Base-by-base conservation (phyloP, 352 stramenopile species). In the Phytophthora pini region DNA sequence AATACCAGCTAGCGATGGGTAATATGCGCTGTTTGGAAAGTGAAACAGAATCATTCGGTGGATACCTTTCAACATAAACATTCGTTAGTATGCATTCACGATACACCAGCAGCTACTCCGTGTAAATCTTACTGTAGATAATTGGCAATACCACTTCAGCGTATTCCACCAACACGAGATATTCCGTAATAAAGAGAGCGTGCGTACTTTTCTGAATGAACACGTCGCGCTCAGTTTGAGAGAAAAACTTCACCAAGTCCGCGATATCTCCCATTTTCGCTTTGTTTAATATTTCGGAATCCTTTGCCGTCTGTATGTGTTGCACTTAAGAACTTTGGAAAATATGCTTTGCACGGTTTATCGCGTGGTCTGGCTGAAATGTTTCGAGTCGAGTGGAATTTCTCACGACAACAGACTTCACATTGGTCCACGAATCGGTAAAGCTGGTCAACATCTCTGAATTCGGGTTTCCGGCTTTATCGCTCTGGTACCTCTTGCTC, bases 131-230 rank as follows among this genome's bases (percentile, higher is more conserved):
- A 57, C 36, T 29, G 22, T 57, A 57, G 12, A 57, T 47, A 26
- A 47, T 29, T 22, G 50, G 50, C 38, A 57, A 17, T 4, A 57
- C 36, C 12, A 57, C 50, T 38, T 46, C 36, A n/a, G 50, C 38
- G 50, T 47, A 48, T 11, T 57, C 36, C 20, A 48, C 36, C 12
- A 57, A 26, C 38, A 57, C 38, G 24, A 57, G 22, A 12, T 57
- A 57, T 36, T 57, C 50, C 6, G 50, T 57, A 15, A 47, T 47
- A 15, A 57, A 57, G 34, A 57, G 36, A 12, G 27, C 34, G 11
- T 36, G 24, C 4, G 22, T 13, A 24, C 34, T 40, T 17, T 31
- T 27, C 22, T 12, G 3, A 29, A 59, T n/a, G 8, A 59, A 50
- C n/a, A 17, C 8, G 20, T n/a, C 17, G 4, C 38, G 13, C 13